phyloP scores from a whole-genome alignment of 2,329 filamentous ascomycete genomes.

The Ciborinia camelliae region DNA sequence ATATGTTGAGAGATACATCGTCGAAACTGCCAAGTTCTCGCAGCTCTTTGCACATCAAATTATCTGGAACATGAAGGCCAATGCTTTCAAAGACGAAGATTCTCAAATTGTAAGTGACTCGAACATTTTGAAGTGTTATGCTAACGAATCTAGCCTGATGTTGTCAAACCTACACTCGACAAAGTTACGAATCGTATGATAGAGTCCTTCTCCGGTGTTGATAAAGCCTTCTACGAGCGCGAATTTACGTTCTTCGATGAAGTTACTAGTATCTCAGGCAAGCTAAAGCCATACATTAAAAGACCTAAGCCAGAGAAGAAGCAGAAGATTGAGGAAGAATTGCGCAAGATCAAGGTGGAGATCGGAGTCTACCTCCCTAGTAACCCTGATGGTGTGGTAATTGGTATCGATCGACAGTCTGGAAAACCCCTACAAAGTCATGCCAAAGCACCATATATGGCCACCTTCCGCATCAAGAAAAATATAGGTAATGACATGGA shows the following conservation, averaged over 20 bases:
- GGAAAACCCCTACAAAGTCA: slow-evolving; percentile 97
- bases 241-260: slow-evolving; percentile 99
- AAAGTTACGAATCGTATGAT: slow-evolving; percentile 83
- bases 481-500: slow-evolving; percentile 54
- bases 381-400: slow-evolving; percentile 94
- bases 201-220: slow-evolving; percentile 71
- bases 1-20: slow-evolving; percentile 93
- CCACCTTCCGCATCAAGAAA: slow-evolving; percentile 95
- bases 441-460: slow-evolving; percentile 98
- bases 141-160: slow-evolving; percentile 61
- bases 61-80: slow-evolving; percentile 99
- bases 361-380: slow-evolving; percentile 95
- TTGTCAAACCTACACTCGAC: slow-evolving; percentile 90
- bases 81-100: slow-evolving; percentile 96
- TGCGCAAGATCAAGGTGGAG: slow-evolving; percentile 95
- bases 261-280: slow-evolving; percentile 92
- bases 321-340: slow-evolving; percentile 96
- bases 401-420: slow-evolving; percentile 96
- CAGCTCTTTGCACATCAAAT: slow-evolving; percentile 98
- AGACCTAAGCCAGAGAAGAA: slow-evolving; percentile 94
- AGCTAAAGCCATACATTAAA: slow-evolving; percentile 90
- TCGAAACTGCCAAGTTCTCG: slow-evolving; percentile 96
- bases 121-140: slow-evolving; percentile 7
- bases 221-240: slow-evolving; percentile 83
- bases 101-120: slow-evolving; percentile 65